A percentile compares a stretch with the other conserved stretches of the same genome.
Conservation (phyloP, 176 grass and related monocot genomes). For the Eragrostis nindensis region DNA sequence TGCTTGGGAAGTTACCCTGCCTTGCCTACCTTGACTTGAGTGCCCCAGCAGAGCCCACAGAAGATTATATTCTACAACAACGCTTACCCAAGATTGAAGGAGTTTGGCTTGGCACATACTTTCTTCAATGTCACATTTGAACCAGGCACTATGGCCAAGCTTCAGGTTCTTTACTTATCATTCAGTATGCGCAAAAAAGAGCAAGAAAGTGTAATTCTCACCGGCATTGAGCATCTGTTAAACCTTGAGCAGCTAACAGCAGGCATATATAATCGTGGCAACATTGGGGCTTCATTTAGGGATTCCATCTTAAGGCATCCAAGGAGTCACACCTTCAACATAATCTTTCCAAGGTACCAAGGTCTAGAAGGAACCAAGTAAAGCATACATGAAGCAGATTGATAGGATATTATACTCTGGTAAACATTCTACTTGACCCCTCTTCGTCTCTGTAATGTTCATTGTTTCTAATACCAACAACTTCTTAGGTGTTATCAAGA, state of each 20-base stretch:
- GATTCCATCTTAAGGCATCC: slow-evolving; percentile 10
- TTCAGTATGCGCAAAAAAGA: background rate
- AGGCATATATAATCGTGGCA: background rate
- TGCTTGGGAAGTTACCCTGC: background rate
- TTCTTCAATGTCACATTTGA: background rate
- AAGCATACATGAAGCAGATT: too few relatives aligned
- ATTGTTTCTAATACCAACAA: too few relatives aligned
- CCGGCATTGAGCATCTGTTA: background rate
- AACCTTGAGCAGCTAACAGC: background rate
- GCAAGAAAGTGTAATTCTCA: background rate
- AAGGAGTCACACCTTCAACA: background rate
- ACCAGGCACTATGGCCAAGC: background rate
- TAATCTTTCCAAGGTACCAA: background rate
- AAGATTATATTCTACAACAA: background rate
- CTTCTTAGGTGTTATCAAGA: too few relatives aligned
- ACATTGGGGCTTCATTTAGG: background rate
- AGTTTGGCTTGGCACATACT: background rate
- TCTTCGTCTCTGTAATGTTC: too few relatives aligned
- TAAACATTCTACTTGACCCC: too few relatives aligned
- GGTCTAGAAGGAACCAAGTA: too few relatives aligned
- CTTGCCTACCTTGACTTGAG: background rate
- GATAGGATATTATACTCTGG: too few relatives aligned
- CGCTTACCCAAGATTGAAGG: background rate
- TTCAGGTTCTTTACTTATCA: background rate
- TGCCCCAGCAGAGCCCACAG: background rate